phyloP scores from a whole-genome alignment of 345 rosid species.

The Arabis alpina region DNA sequence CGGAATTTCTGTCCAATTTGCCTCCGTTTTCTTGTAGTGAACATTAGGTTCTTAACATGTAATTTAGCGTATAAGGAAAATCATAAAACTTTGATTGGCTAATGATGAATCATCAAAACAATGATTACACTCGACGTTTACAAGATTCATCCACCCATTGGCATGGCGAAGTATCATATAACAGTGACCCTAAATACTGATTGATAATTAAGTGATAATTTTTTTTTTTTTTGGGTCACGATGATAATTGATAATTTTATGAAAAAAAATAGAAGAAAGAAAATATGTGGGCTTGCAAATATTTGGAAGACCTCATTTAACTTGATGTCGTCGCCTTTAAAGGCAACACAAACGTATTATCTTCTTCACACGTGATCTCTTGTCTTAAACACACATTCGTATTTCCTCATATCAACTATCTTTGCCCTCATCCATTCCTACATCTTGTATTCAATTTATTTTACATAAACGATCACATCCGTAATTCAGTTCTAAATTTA shows the following conservation, averaged over 20 bases:
- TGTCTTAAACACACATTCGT: slow-evolving; percentile 30
- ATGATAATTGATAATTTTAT: not conserved
- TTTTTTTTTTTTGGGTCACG: too few species aligned
- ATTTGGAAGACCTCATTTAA: slow-evolving; percentile 24
- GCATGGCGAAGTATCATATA: slow-evolving; percentile 5
- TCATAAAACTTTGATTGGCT: too few species aligned
- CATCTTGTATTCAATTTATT: slow-evolving; percentile 22
- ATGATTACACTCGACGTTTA: not conserved
- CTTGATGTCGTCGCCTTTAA: slow-evolving; percentile 34
- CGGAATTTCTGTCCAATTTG: too few species aligned
- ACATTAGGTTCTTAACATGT: too few species aligned
- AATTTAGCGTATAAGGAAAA: too few species aligned
- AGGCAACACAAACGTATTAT: slow-evolving; percentile 46
- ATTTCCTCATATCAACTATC: slow-evolving; percentile 26
- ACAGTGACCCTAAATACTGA: not conserved
- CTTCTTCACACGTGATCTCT: slow-evolving; percentile 34
- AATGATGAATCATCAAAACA: too few species aligned
- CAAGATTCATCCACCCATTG: slow-evolving; percentile 5
- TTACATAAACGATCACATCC: slow-evolving; percentile 1
- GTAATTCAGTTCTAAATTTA: not conserved
- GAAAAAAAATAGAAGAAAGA: not conserved
- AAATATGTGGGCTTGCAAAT: slow-evolving; percentile 31
- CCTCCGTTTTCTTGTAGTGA: too few species aligned
- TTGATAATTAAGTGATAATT: too few species aligned
- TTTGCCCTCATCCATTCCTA: slow-evolving; percentile 33